Base-by-base conservation (phyloP, 2,329 filamentous ascomycete species). In the Colletotrichum incanum region DNA sequence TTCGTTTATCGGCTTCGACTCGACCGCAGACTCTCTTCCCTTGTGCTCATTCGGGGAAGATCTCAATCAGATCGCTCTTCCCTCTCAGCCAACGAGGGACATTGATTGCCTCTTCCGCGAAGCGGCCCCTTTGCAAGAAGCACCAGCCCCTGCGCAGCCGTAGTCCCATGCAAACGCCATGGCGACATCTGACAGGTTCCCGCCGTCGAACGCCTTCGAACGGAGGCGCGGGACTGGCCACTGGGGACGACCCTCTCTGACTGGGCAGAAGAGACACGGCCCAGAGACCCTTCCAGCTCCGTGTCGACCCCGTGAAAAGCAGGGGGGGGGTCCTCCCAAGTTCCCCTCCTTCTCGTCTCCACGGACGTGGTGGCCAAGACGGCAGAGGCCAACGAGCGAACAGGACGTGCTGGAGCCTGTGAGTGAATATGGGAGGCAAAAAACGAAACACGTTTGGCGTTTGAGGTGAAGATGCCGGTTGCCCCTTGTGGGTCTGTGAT, bases 401-500 rank as follows among this genome's bases (percentile, higher is more conserved):
- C 43, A 23, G n/a, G 31, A 16, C 39, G 20, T 12, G 31, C 5
- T 7, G n/a, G 41, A 34, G 18, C 37, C 54, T 37, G 16, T 9
- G 4, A 26, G 26, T 26, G 41, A 31, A 6, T 34, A 55, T 16
- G 49, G 49, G 58, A 61, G 50, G 50, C 58, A 39, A 54, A 45
- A 63, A 63, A 49, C 69, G 69, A 72, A 72, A 72, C 69, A 64
- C 65, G 60, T 69, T 60, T 59, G 43, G 69, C 52, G 59, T 72
- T 69, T 69, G 65, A 72, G 47, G 50, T 63, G 34, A 50, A 23
- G 64, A 37, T 67, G 68, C 64, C 50, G 68, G 50, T 11, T 45
- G 50, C 69, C 69, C 65, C 59, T 59, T 62, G 69, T 69, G 69
- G 69, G 69, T 64, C 69, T 69, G 69, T 69, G 69, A 72, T 69